These are phyloP conservation scores for Cladosporium sp. DNA, from an alignment of 2,329 filamentous ascomycete genomes.

Conservation along the genomic window DNA sequence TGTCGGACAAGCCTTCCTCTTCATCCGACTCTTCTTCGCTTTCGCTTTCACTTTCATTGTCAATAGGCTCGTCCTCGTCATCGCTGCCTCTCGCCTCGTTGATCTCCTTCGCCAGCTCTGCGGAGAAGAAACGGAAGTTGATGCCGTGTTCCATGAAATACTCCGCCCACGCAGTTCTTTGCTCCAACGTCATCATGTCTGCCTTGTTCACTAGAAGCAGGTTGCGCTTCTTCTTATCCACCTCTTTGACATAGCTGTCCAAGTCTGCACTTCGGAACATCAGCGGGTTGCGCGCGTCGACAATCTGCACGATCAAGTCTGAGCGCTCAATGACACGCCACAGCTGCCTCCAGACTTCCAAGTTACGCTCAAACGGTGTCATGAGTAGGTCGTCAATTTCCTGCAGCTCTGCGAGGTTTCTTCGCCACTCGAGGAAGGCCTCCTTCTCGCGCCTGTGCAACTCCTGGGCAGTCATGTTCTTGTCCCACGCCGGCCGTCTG, in stretches of 20 bases:
- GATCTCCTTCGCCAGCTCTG: conserved; percentile 79
- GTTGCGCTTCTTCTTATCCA: conserved; percentile 83
- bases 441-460: conserved; percentile 74
- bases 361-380: conserved; percentile 94
- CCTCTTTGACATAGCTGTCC: conserved; percentile 88
- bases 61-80: conserved; percentile 37
- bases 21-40: conserved; percentile 26
- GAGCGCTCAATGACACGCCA: conserved; percentile 98
- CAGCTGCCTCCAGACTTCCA: conserved; percentile 95
- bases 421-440: conserved; percentile 77
- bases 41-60: conserved; percentile 19
- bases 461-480: conserved; percentile 73
- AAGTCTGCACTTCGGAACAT: conserved; percentile 92
- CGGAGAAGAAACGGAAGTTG: conserved; percentile 94
- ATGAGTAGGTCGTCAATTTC: conserved; percentile 91
- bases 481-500: conserved; percentile 81
- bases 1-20: conserved; percentile 20
- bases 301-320: conserved; percentile 94
- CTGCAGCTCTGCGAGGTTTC: conserved; percentile 84
- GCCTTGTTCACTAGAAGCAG: conserved; percentile 94
- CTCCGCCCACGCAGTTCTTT: conserved; percentile 76
- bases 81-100: conserved; percentile 64
- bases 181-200: conserved; percentile 91
- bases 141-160: conserved; percentile 78
- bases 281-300: conserved; percentile 90